Base-by-base conservation (phyloP, 352 stramenopile species). In the Pythium plurisporium region DNA sequence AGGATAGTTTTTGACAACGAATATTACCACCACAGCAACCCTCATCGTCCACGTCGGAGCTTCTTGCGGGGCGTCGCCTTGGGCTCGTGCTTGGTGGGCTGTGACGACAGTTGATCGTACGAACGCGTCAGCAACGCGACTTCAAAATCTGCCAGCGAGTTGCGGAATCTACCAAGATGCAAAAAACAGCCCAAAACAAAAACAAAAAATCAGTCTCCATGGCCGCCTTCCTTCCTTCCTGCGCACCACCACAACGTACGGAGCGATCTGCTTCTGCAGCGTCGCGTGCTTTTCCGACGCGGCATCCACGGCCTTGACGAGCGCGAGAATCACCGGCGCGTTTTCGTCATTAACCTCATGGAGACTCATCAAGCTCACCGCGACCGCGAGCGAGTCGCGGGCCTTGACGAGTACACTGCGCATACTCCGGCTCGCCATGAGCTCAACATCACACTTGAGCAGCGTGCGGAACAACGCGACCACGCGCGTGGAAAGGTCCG, bases 361-460 rank as follows among this genome's bases (percentile, higher is more conserved):
- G 45, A 67, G 60, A 33, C 20, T 62, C 3, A 67, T 31, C 25
- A 62, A 20, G 37, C 60, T 67, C 60, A 67, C 60, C 12, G 60
- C 60, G 2, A 67, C 60, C 15, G 60, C 52, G 7, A 67, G 53
- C 38, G 60, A 55, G 38, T 67, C 60, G 3, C 41, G 30, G 5
- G 47, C 53, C 23, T 67, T 67, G 29, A 67, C 52, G 19, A 67
- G 10, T 40, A 62, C 52, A n/a, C 60, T 67, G 25, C 60, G 60
- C 60, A 62, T 67, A 36, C 52, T 55, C 1, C 60, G 60, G 27
- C 47, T 62, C 37, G 46, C 53, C 36, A 67, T 45, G 6, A 52
- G 45, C 4, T 59, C 41, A 4, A 34, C 47, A 20, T 57, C 52
- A 25, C 52, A 67, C 23, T 14, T 46, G 8, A 38, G 19, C 9